Evolutionary conservation across 805 yeast genomes (phyloP), one percentile per base, ranked within the genome.

Genomic region (Ogataea paradorogensis): DNA sequence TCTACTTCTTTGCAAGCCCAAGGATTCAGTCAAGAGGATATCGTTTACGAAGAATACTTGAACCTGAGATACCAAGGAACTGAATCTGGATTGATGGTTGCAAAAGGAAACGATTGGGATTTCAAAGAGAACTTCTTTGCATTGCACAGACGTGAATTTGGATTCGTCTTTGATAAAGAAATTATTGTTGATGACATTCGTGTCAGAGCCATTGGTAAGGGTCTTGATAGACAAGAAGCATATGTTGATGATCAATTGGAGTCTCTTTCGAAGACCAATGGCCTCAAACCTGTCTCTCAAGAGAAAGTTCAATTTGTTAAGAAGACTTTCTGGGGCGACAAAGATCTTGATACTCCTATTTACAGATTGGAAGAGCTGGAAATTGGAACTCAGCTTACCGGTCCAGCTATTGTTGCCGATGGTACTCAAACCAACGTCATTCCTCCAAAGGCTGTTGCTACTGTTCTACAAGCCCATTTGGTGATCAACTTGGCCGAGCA

Each of bases 61-160:
- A 89, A 89, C 56, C 66, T 89, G 70, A 73, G 95, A 54, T 90
- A 85, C 56, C 78, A 78, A 46, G 96, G 96, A 7, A 83, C 95
- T n/a, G 96, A 90, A 55, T 84, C 96, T 2, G 81, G 84, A 28
- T 64, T 90, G 46, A 83, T 89, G 84, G 77, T 84, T n/a, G 44
- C 52, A 5, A 60, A 54, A 15, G 57, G 53, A 7, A 36, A 32
- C 1, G 34, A 28, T 9, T 51, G 51, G 51, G 63, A 67, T 20
- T 76, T 72, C 51, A 53, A 59, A 13, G 56, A 62, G 26, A 67
- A 68, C 34, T 85, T 83, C 57, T 61, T 71, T 31, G 66, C 68
- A 10, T 63, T 69, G 39, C 95, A 85, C 55, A 66, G 73, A 47
- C 70, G 78, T 43, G 93, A 86, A 57, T 86, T 84, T 62, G 91